Evolutionary conservation across 352 stramenopile genomes (phyloP).

Genomic region (Phytophthora brassicae): DNA sequence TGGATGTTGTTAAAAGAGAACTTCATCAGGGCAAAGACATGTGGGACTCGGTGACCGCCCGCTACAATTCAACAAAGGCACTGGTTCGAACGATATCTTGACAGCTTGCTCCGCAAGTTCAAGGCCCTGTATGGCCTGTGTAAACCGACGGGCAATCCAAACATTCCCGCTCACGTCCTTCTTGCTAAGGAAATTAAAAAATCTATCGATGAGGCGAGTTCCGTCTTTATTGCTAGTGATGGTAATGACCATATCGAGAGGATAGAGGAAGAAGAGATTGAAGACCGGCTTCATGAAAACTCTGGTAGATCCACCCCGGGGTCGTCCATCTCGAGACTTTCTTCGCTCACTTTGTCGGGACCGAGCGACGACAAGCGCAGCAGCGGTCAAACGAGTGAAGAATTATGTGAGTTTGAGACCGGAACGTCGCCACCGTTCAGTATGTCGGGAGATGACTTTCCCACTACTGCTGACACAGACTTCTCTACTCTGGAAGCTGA

Average conservation of each 20-base stretch:
- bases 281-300: too few relatives aligned
- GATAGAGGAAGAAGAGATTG: too few relatives aligned
- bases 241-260: not conserved
- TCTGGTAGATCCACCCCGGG: too few relatives aligned
- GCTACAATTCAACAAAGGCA: not conserved
- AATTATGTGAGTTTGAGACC: too few relatives aligned
- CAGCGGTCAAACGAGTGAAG: too few relatives aligned
- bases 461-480: too few relatives aligned
- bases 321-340: too few relatives aligned
- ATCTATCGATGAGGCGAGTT: slow-evolving; percentile 1
- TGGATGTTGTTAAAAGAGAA: not conserved
- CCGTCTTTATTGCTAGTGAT: not conserved
- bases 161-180: not conserved
- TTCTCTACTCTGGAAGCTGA: too few relatives aligned
- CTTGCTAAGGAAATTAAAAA: not conserved
- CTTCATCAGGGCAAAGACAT: not conserved
- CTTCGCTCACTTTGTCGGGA: too few relatives aligned
- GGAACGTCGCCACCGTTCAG: too few relatives aligned
- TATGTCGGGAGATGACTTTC: too few relatives aligned
- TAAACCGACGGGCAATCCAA: not conserved
- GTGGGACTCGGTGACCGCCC: not conserved
- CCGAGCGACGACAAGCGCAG: too few relatives aligned
- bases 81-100: not conserved
- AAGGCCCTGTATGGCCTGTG: not conserved
- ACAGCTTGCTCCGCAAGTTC: not conserved